Conservation (phyloP, 805 yeast species). For the Lipomyces sp. region DNA sequence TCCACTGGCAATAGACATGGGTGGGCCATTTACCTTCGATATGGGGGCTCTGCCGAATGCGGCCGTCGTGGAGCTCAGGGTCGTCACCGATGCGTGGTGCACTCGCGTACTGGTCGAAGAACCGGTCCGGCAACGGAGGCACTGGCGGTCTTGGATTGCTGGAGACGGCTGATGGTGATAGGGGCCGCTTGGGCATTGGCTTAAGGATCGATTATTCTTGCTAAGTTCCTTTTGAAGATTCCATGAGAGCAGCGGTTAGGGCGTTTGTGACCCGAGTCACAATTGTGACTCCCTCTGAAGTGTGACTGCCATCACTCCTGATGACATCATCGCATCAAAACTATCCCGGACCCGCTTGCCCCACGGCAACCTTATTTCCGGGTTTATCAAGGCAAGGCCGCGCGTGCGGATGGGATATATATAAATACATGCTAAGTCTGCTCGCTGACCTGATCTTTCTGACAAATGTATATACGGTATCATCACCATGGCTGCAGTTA, state of each 20-base stretch:
- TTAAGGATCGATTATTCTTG: too few relatives aligned
- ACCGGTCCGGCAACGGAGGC: conserved; percentile 33
- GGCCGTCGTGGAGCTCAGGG: conserved; percentile 33
- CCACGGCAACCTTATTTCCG: neutral
- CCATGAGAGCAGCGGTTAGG: too few relatives aligned
- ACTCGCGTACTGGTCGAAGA: conserved; percentile 29
- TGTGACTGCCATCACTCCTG: too few relatives aligned
- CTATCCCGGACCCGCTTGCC: neutral
- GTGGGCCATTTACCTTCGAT: conserved; percentile 32
- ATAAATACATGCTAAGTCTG: neutral
- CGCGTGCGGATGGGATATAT: neutral
- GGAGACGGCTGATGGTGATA: neutral
- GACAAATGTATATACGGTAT: neutral
- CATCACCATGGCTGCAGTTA: neutral
- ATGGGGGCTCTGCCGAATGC: conserved; percentile 26
- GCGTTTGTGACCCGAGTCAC: too few relatives aligned
- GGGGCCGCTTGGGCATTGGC: neutral
- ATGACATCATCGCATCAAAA: too few relatives aligned
- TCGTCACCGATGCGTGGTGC: conserved; percentile 32
- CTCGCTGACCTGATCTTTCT: neutral
- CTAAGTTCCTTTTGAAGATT: too few relatives aligned
- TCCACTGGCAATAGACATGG: conserved; percentile 34
- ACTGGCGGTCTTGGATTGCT: neutral
- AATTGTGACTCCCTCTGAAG: too few relatives aligned
- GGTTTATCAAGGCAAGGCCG: neutral